A percentile compares a stretch with the other conserved stretches of the same genome.
Conservation (phyloP, 768 basidiomycete genomes). For the Tulasnella sp. region DNA sequence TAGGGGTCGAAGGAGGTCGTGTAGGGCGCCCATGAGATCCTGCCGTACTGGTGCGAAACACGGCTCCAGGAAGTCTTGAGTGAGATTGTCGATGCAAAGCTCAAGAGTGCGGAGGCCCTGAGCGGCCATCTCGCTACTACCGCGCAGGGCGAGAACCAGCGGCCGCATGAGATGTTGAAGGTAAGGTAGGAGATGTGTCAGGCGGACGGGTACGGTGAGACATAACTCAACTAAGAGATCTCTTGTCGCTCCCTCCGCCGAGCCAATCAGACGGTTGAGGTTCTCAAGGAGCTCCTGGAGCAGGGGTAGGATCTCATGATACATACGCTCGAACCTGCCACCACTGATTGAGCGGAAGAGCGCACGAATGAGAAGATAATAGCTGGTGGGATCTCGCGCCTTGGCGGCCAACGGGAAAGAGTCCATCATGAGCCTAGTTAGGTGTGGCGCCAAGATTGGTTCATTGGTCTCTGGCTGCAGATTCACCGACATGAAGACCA, state of each 20-base stretch:
- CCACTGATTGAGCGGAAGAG: slow-evolving; percentile 91
- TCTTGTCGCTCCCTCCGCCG: slow-evolving; percentile 56
- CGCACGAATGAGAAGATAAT: slow-evolving; percentile 82
- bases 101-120: slow-evolving; percentile 95
- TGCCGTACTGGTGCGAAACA: slow-evolving; percentile 85
- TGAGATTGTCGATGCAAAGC: slow-evolving; percentile 97
- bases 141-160: slow-evolving; percentile 78
- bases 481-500: slow-evolving; percentile 83
- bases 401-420: slow-evolving; percentile 91
- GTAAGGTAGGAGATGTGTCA: slow-evolving; percentile 92
- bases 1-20: slow-evolving; percentile 79
- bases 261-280: slow-evolving; percentile 76
- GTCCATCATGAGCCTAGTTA: slow-evolving; percentile 88
- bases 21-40: slow-evolving; percentile 89
- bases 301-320: slow-evolving; percentile 91
- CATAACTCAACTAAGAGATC: slow-evolving; percentile 97
- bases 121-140: slow-evolving; percentile 78
- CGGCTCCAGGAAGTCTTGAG: slow-evolving; percentile 94
- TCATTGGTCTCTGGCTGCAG: slow-evolving; percentile 67
- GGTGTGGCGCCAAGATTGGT: slow-evolving; percentile 82
- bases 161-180: slow-evolving; percentile 94
- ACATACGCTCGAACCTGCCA: slow-evolving; percentile 85
- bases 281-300: slow-evolving; percentile 96
- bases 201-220: slow-evolving; percentile 87
- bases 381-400: slow-evolving; percentile 80